Evolutionary conservation across 1,139 yeast species (phyloP), one percentile per base, ranked within the genome.

Genomic region (Nakaseomyces bracarensis): DNA sequence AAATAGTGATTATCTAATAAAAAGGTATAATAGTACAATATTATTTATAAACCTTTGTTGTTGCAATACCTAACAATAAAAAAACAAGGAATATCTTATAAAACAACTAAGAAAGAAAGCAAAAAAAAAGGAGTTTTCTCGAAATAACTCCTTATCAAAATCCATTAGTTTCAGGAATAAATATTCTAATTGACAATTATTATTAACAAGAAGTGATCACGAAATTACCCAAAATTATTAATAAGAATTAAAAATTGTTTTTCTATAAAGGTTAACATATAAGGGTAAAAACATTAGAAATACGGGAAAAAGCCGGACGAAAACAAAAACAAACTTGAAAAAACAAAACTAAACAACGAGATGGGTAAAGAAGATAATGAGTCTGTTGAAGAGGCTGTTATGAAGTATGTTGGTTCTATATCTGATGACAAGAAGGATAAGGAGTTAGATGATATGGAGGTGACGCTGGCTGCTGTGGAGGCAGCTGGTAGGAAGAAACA

Each of bases 341-440:
- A 7, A 30, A 30, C 10, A 22, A 10, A 7, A 22, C 7, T 22
- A 10, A 22, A 10, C 10, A 7, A 7, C 25, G 25, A 19, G 3
- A 30, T 16, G 22, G 34, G 13, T 16, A 46, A 44, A 25, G 26
- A 45, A 31, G 45, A 42, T 38, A 54, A 52, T 39, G 61, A 57
- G 42, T 57, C 61, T 11, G 62, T 59, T 1, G 64, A 59, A 52
- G 87, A 82, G n/a, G 89, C 86, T 0, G 85, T 81, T 27, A 70
- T 81, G 76, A 71, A 75, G 45, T 74, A 75, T 50, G 89, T 81
- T 8, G 35, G 36, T 14, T 26, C 30, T 11, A 15, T 23, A 3
- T 35, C 29, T 14, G 28, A 21, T 4, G 36, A 19, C 6, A 16
- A 15, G 28, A 16, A 23, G 15, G 38, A 23, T 16, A 21, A 25